Conservation (phyloP, 2,329 filamentous ascomycete species). For the Microdochium nivale region DNA sequence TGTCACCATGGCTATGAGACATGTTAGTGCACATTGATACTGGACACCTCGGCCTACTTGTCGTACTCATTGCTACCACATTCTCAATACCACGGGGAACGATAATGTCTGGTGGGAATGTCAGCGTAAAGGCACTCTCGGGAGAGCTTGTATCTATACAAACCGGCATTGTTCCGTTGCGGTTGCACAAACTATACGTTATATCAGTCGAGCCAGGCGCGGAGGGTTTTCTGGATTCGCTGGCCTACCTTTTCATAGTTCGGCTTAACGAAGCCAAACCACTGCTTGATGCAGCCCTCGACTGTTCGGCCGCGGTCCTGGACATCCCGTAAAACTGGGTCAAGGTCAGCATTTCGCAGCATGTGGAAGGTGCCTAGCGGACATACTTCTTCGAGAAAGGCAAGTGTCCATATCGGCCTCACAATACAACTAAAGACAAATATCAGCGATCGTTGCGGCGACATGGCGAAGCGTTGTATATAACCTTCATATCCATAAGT, state of each 20-base stretch:
- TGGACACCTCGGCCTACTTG: slow-evolving; percentile 4
- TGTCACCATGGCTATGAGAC: slow-evolving; percentile 68
- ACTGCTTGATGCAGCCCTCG: slow-evolving; percentile 95
- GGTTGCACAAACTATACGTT: slow-evolving; percentile 69
- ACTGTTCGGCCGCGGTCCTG: slow-evolving; percentile 83
- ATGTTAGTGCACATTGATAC: slow-evolving; percentile 3
- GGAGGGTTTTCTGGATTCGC: neutral
- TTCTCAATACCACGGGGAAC: slow-evolving; percentile 94
- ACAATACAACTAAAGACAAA: slow-evolving; percentile 69
- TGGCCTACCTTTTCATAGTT: slow-evolving; percentile 69
- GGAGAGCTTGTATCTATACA: slow-evolving; percentile 11
- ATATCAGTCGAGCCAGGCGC: neutral
- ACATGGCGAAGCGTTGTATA: slow-evolving; percentile 6
- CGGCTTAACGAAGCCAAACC: slow-evolving; percentile 93
- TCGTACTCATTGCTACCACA: slow-evolving; percentile 74
- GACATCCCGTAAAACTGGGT: slow-evolving; percentile 73
- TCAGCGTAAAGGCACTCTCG: slow-evolving; percentile 1
- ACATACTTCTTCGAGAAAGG: slow-evolving; percentile 73
- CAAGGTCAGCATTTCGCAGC: slow-evolving; percentile 6
- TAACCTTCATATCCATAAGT: slow-evolving; percentile 80
- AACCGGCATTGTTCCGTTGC: slow-evolving; percentile 76
- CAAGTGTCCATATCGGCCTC: slow-evolving; percentile 95
- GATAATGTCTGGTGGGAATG: slow-evolving; percentile 62
- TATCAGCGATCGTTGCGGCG: slow-evolving; percentile 2
- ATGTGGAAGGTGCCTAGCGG: slow-evolving; percentile 1